Base-by-base conservation (phyloP, 2,329 filamentous ascomycete genomes). In the Trichoderma harzianum region DNA sequence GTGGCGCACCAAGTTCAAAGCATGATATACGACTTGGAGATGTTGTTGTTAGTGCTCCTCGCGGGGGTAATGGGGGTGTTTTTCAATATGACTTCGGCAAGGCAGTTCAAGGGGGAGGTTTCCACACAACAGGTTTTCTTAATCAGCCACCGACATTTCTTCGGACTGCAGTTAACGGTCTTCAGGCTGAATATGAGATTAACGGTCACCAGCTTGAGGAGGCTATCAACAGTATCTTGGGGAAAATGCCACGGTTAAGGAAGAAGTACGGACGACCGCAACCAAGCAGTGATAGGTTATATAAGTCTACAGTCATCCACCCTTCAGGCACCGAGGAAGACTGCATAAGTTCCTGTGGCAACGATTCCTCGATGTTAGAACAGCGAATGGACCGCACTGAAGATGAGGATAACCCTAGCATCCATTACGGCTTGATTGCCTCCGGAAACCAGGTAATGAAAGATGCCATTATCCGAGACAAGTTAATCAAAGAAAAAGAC, bases 11-110 rank as follows among this genome's bases (percentile, higher is more conserved):
- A 72, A 84, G 73, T 53, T 0, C 1, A 2, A 73, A 77, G 7
- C 73, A 80, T 30, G 81, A 84, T n/a, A 78, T 84, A 1, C 78
- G 81, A 3, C 75, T 79, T 0, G 78, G 78, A 0, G 77, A 79
- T 57, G 26, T 79, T 0, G 75, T 78, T 0, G 76, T 78, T 0
- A 75, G 76, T 39, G 26, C 53, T 8, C 63, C 60, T 5, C 5
- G 34, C 1, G 39, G 69, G 2, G 72, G 74, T 0, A 61, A 69
- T 0, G 73, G 76, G 6, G 74, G 74, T 2, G 77, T 80, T 2
- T 64, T 78, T 2, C 76, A 78, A 10, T 79, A 78, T 10, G 77
- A 79, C 65, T 76, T 69, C 53, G 76, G 76, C 11, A 78, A 78
- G 55, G 55, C 66, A 0, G 68, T 76, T 0, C 75, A 78, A 30